Conservation (phyloP, 305 asterid species). For the Ajuga reptans region DNA sequence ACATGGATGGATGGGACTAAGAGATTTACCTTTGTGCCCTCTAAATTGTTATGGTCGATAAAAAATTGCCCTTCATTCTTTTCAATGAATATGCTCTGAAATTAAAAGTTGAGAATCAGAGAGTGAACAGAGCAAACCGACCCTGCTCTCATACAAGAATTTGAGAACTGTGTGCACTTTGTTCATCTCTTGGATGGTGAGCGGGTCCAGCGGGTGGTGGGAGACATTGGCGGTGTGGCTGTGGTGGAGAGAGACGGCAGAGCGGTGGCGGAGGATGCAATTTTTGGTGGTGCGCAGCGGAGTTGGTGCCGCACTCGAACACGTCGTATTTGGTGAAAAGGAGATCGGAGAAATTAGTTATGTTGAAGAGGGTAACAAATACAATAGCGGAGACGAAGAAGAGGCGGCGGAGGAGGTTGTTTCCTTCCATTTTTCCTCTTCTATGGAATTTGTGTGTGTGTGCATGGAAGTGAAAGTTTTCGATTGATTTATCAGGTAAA, state of each 20-base stretch:
- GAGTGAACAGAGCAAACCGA: conserved; percentile 59
- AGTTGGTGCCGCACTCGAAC: conserved; percentile 27
- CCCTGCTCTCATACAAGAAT: conserved; percentile 17
- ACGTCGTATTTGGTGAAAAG: conserved; percentile 11
- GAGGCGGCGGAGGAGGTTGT: conserved; percentile 28
- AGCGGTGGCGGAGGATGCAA: conserved; percentile 35
- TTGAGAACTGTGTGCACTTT: conserved; percentile 31
- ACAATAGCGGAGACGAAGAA: conserved; percentile 25
- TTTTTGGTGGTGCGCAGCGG: conserved; percentile 37
- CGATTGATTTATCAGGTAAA: no score
- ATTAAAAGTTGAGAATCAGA: no score
- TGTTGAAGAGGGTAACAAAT: conserved; percentile 20
- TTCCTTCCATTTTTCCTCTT: conserved; percentile 28
- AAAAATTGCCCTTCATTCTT: no score
- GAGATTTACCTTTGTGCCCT: no score
- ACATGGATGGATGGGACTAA: no score
- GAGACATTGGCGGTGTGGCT: conserved; percentile 37
- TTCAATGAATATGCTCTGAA: no score
- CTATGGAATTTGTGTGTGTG: neutral
- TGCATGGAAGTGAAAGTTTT: no score
- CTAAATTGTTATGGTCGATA: no score
- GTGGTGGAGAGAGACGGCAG: conserved; percentile 8
- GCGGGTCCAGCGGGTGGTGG: conserved; percentile 65
- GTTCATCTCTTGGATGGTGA: conserved; percentile 48
- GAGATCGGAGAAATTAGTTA: conserved; percentile 18